phyloP scores from a whole-genome alignment of 2,329 filamentous ascomycete genomes.

The Colletotrichum falcatum region DNA sequence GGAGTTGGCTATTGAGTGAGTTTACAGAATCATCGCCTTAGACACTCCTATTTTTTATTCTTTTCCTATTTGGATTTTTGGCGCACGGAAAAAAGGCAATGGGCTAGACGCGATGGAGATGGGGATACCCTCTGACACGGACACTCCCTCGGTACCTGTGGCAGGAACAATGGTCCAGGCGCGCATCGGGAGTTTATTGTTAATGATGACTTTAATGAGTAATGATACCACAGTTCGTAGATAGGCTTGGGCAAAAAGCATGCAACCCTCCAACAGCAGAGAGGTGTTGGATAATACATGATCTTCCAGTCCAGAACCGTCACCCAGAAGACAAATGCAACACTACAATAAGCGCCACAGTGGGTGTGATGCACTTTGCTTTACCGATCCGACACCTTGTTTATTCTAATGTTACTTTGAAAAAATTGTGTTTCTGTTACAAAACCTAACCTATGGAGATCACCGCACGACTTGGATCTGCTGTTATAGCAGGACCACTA shows the following conservation, averaged over 20 bases:
- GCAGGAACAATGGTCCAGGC: constrained; percentile 23
- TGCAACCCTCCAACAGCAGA: neutral
- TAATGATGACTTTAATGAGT: constrained; percentile 41
- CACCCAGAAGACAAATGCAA: neutral
- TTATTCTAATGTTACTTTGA: neutral
- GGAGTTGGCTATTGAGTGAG: constrained; percentile 3
- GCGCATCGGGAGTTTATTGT: constrained; percentile 26
- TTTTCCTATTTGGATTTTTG: neutral
- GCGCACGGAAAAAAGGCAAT: constrained; percentile 26
- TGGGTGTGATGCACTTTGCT: neutral
- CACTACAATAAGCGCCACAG: neutral
- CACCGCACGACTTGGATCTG: neutral
- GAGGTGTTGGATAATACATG: constrained; percentile 12
- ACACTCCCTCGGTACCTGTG: constrained; percentile 23
- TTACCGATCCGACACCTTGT: neutral
- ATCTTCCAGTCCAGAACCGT: neutral
- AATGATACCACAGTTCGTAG: constrained; percentile 38
- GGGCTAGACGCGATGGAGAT: constrained; percentile 30
- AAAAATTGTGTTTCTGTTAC: neutral
- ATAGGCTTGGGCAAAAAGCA: neutral
- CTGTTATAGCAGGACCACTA: neutral
- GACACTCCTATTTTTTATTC: constrained; percentile 1
- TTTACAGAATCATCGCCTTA: constrained; percentile 17
- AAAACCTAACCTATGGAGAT: neutral
- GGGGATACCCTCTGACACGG: constrained; percentile 36